These are phyloP conservation scores for Ceratonia siliqua DNA, from an alignment of 306 rosid genomes.

Conservation along the genomic window DNA sequence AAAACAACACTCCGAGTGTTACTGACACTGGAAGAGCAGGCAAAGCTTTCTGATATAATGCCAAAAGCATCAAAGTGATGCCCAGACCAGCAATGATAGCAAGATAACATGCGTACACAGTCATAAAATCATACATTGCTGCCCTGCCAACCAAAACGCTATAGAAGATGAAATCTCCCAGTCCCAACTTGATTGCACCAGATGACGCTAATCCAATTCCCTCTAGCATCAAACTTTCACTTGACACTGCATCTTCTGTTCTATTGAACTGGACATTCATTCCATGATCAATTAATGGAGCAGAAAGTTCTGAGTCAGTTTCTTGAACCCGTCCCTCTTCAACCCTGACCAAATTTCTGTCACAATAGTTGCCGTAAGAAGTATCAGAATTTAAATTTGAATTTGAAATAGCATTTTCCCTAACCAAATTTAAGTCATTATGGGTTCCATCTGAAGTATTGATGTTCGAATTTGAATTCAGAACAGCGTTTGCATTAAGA, in stretches of 20 bases:
- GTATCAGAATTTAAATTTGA: slow-evolving; percentile 35
- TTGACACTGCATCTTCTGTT: slow-evolving; percentile 35
- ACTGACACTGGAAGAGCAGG: slow-evolving; percentile 96
- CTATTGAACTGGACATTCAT: slow-evolving; percentile 34
- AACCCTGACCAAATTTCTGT: slow-evolving; percentile 38
- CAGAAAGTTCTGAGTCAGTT: slow-evolving; percentile 47
- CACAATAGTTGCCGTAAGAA: slow-evolving; percentile 21
- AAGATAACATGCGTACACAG: slow-evolving; percentile 94
- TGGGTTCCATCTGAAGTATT: slow-evolving; percentile 5
- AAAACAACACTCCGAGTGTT: slow-evolving; percentile 75
- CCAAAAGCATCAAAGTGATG: slow-evolving; percentile 81
- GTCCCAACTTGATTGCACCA: slow-evolving; percentile 93
- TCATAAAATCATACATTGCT: slow-evolving; percentile 95
- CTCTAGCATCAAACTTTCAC: slow-evolving; percentile 65
- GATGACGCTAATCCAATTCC: slow-evolving; percentile 92
- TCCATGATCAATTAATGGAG: slow-evolving; percentile 59
- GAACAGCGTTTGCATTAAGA: slow-evolving; percentile 18
- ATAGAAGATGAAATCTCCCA: slow-evolving; percentile 95
- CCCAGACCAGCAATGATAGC: slow-evolving; percentile 98
- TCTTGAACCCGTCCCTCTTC: slow-evolving; percentile 67
- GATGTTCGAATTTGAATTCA: slow-evolving; percentile 26
- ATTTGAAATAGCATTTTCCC: slow-evolving; percentile 24
- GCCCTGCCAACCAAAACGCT: slow-evolving; percentile 97
- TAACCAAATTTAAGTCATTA: slow-evolving; percentile 25
- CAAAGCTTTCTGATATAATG: slow-evolving; percentile 86